Evolutionary conservation across 2,329 filamentous ascomycete genomes (phyloP), one percentile per base, ranked within the genome.

Genomic region (Triangularia verruculosa): DNA sequence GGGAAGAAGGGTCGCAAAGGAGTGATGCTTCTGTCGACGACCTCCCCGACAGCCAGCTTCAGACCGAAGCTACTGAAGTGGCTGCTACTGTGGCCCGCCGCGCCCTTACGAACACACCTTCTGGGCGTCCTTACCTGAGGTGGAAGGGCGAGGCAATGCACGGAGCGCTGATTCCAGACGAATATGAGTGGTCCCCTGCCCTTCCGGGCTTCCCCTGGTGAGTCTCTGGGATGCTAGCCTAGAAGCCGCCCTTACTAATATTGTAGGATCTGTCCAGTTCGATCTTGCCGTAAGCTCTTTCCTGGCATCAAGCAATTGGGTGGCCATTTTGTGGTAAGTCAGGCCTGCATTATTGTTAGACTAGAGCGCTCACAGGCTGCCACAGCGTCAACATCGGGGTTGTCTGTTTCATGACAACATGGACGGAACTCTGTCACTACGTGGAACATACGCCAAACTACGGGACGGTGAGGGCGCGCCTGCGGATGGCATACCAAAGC

Each of bases 371-470:
- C 32, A 63, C 17, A n/a, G 17, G 25, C 9, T 54, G 51, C 15
- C 15, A 27, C 22, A 68, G 64, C 27, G 57, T 32, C 12, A 25
- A 13, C 73, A 74, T 57, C 65, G 67, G 5, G 60, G 62, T 12
- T 32, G 53, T 2, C 27, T 62, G 22, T 65, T 74, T 11, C 71
- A 74, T 27, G 73, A 75, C 58, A 73, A 74, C 15, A 60, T 70
- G 55, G 72, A 75, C 28, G 74, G 74, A 1, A 75, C 73, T 0
- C 52, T 74, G 3, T 70, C 72, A 12, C 27, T 64, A 1, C 58
- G 71, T 4, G 69, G 70, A 2, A 53, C 15, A 0, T 62, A 66
- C 28, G 47, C 39, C 17, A 11, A 39, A 2, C 57, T 27, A 13
- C 17, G 32, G 25, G n/a, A 64, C 17, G 22, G 63, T 24, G 15